phyloP scores from a whole-genome alignment of 2,329 filamentous ascomycete species.

The Trichophyton benhamiae region DNA sequence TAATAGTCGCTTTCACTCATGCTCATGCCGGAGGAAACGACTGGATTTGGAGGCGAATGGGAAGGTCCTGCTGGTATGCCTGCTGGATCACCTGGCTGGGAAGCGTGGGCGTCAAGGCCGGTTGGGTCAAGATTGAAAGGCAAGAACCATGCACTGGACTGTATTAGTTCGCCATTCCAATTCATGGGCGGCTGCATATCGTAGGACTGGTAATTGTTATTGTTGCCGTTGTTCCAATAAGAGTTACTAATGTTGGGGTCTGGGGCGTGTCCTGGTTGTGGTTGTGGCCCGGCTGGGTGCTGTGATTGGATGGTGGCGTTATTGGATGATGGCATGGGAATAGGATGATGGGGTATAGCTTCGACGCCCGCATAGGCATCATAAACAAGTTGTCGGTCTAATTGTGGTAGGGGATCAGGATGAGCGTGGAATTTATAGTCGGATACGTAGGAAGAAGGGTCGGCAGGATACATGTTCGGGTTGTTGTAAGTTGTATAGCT shows the following conservation, averaged over 20 bases:
- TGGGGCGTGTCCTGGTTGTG: not conserved
- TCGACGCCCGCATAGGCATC: conserved; percentile 53
- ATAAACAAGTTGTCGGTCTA: conserved; percentile 66
- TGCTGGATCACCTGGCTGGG: not conserved
- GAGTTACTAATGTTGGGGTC: conserved; percentile 16
- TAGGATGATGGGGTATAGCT: conserved; percentile 23
- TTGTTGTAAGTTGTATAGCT: conserved; percentile 29
- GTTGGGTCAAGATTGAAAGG: conserved; percentile 77
- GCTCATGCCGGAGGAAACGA: not conserved
- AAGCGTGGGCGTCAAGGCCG: conserved; percentile 7
- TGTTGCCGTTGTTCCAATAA: conserved; percentile 28
- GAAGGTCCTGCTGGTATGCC: not conserved
- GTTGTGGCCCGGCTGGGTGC: not conserved
- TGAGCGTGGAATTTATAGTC: conserved; percentile 29
- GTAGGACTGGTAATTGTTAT: conserved; percentile 15
- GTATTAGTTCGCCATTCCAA: conserved; percentile 26
- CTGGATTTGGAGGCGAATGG: not conserved
- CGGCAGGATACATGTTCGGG: conserved; percentile 20
- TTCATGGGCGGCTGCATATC: conserved; percentile 13
- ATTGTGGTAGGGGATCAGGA: conserved; percentile 45
- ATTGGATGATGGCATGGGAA: conserved; percentile 15
- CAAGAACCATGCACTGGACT: conserved; percentile 69
- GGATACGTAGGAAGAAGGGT: conserved; percentile 20
- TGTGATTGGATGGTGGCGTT: not conserved
- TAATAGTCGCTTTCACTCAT: conserved; percentile 2